Base-by-base conservation (phyloP, 2,329 filamentous ascomycete genomes). In the Aspergillus terreus region DNA sequence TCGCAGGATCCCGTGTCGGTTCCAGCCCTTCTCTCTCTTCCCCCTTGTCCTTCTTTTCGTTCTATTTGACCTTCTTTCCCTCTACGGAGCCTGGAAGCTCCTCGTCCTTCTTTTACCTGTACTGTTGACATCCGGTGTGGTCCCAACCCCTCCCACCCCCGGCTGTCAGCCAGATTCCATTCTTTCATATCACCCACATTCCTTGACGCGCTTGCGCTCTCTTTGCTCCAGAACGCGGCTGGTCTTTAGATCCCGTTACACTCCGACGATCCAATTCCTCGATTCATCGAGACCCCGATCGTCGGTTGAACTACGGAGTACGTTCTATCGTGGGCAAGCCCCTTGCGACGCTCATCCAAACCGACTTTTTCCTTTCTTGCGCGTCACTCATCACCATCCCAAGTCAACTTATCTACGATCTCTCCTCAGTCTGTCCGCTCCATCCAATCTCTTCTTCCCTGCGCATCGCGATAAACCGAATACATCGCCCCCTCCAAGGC, bases 41-140 rank as follows among this genome's bases (percentile, higher is more conserved):
- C 19, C 51, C 19, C 54, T 42, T 51, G 43, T 44, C 43, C 51
- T 41, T 47, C 44, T 45, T 51, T 44, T 43, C 46, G 35, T 47
- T 47, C 41, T 30, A 23, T 23, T 23, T 23, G 23, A 6, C 51
- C 35, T 52, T 54, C 46, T 42, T 55, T 49, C 53, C 47, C 50
- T 51, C 50, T 47, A 55, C 57, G 58, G 57, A 55, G 61, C 62
- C 60, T 63, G 61, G 67, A 62, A 61, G 62, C 65, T 66, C 63
- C 66, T 67, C 62, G 65, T 64, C 65, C 63, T 64, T 70, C 67
- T 56, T 69, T 70, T 66, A 62, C 64, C 61, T 19, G 23, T 23
- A 38, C n/a, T 38, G 44, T 42, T 42, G n/a, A 23, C 40, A 19
- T 42, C 40, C 54, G 60, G 52, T 58, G 52, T 42, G 45, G 38